Evolutionary conservation across 805 yeast species (phyloP), one percentile per base, ranked within the genome.

Genomic region (Kodamaea kaohsiungensis): DNA sequence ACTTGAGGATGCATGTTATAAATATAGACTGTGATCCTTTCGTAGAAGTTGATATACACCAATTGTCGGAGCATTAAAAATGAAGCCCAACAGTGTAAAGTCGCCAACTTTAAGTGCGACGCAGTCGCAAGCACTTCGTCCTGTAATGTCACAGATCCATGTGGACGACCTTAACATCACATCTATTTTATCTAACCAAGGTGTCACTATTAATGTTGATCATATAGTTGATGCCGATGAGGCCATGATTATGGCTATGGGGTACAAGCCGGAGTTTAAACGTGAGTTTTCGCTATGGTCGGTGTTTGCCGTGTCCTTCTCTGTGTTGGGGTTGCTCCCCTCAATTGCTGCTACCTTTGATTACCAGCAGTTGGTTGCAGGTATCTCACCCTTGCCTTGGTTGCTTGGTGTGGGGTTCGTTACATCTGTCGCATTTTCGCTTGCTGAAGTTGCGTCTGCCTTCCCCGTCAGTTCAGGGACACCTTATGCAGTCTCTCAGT

Each of bases 381-480:
- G 89, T 27, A 79, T 81, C 19, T 81, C 85, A 2, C 89, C 88
- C 17, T 63, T 86, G 47, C 82, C 87, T 4, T 80, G 78, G 89
- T 61, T 85, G 18, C 67, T 83, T 15, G 87, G 86, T 39, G 74
- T 83, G 70, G 54, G 77, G 35, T 83, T 86, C 40, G 77, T 86
- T 51, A 72, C 80, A 50, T 74, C 79, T 3, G 88, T 86, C 46
- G 87, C 87, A 10, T 71, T 78, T 45, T 78, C 85, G 16, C 74
- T 86, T 80, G 88, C 88, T 0, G 90, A 86, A 63, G 73, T 86
- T 33, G 80, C 87, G 10, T 76, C 83, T 22, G 84, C 88, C 5
- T 82, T 82, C 70, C 91, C 91, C 40, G 85, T 88, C 7, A 76
- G 86, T 9, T 82, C 88, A 25, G 90, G 90, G 46, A 77, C 87